These are phyloP conservation scores for Penicillium bialowiezense DNA, from an alignment of 495 filamentous ascomycete genomes.

Conservation along the genomic window DNA sequence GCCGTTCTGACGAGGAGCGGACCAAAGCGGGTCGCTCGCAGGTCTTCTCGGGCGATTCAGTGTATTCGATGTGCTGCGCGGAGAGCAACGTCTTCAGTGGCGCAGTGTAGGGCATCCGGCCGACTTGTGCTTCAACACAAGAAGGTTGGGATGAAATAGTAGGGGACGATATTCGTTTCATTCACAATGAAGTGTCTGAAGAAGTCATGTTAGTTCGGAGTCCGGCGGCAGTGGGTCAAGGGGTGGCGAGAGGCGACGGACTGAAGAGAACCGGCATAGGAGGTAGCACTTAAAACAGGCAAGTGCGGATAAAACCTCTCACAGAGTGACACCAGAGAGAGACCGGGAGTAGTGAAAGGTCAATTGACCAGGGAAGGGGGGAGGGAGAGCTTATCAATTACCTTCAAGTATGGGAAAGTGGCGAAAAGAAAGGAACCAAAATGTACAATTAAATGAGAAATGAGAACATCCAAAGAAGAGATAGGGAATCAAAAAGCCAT, in stretches of 20 bases:
- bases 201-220: not conserved
- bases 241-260: conserved; percentile 4
- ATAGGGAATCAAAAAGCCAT: conserved; percentile 18
- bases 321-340: conserved; percentile 27
- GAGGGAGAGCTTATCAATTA: conserved; percentile 23
- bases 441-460: too few relatives aligned
- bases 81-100: conserved; percentile 78
- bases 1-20: conserved; percentile 40
- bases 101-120: conserved; percentile 91
- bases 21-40: conserved; percentile 35
- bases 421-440: too few relatives aligned
- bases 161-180: conserved; percentile 2
- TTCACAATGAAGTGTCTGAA: conserved; percentile 5
- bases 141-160: conserved; percentile 11
- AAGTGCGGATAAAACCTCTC: conserved; percentile 15
- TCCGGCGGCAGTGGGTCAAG: not conserved
- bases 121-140: conserved; percentile 45
- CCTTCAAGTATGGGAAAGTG: conserved; percentile 14
- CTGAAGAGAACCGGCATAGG: conserved; percentile 7
- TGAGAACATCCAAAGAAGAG: too few relatives aligned
- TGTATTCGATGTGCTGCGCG: conserved; percentile 61
- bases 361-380: conserved; percentile 11
- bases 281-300: conserved; percentile 9
- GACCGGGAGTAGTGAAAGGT: too few relatives aligned
- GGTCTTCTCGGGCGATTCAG: conserved; percentile 53